These are phyloP conservation scores for Penium margaritaceum DNA, from an alignment of 139 green algal genomes.

Conservation along the genomic window DNA sequence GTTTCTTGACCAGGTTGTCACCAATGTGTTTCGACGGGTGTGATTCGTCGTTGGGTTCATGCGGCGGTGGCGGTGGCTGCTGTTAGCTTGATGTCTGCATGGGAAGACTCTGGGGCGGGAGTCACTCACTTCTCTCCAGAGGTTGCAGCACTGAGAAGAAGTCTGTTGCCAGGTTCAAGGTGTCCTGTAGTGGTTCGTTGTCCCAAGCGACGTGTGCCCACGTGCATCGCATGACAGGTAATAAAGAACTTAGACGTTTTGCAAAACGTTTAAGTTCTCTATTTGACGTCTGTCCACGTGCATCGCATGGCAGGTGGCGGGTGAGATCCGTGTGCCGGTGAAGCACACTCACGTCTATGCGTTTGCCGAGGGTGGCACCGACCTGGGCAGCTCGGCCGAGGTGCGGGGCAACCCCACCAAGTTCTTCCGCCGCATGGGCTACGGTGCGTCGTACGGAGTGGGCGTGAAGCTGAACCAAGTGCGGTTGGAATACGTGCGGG, in stretches of 20 bases:
- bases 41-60: not conserved
- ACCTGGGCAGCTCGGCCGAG: conserved; percentile 68
- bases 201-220: not conserved
- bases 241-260: too few relatives aligned
- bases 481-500: conserved; percentile 70
- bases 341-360: conserved; percentile 68
- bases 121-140: not conserved
- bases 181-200: not conserved
- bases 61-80: not conserved
- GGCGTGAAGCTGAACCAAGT: conserved; percentile 74
- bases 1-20: not conserved
- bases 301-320: conserved; percentile 49
- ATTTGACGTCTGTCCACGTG: too few relatives aligned
- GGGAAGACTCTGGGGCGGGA: not conserved
- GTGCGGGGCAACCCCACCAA: conserved; percentile 79
- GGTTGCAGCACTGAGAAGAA: too few relatives aligned
- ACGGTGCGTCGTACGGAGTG: conserved; percentile 63
- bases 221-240: too few relatives aligned
- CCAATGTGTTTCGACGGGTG: not conserved
- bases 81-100: not conserved
- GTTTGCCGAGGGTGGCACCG: conserved; percentile 78
- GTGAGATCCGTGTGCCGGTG: conserved; percentile 72
- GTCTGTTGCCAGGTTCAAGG: too few relatives aligned
- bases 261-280: too few relatives aligned
- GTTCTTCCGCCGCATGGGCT: conserved; percentile 80